These are phyloP conservation scores for Nadsonia commutata DNA, from an alignment of 1,139 yeast species.

Conservation along the genomic window DNA sequence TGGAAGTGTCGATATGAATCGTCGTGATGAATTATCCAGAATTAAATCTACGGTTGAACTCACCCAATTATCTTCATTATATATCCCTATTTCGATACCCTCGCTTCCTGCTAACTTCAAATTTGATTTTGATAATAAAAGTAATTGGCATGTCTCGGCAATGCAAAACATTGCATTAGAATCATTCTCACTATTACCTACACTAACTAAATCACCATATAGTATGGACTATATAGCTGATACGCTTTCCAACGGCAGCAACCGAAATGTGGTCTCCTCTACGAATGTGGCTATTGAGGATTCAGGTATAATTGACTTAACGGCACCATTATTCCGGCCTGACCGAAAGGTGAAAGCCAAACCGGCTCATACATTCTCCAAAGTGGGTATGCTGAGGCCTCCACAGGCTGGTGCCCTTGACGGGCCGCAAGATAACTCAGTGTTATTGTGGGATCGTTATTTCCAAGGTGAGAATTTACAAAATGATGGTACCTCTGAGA, in stretches of 20 bases:
- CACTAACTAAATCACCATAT: constrained; percentile 11
- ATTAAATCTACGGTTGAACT: constrained; percentile 34
- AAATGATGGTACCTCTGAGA: constrained; percentile 1
- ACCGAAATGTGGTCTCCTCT: constrained; percentile 15
- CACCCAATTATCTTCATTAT: constrained; percentile 32
- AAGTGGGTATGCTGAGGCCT: constrained; percentile 22
- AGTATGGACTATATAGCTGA: constrained; percentile 16
- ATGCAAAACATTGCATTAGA: constrained; percentile 17
- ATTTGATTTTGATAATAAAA: constrained; percentile 9
- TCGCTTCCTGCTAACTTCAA: constrained; percentile 7
- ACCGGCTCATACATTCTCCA: constrained; percentile 22
- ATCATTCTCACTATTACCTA: constrained; percentile 17
- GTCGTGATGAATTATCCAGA: constrained; percentile 25
- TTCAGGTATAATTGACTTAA: constrained; percentile 9
- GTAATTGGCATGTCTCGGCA: constrained; percentile 19
- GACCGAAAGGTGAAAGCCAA: constrained; percentile 1
- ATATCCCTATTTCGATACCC: constrained; percentile 33
- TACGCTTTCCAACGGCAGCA: constrained; percentile 12
- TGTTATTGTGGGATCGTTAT: constrained; percentile 8
- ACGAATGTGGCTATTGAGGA: constrained; percentile 9
- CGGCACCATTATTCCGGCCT: constrained; percentile 8
- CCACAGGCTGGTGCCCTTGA: constrained; percentile 5
- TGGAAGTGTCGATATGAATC: constrained; percentile 8
- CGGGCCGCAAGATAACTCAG: constrained; percentile 4
- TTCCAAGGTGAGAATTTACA: constrained; percentile 4